These are phyloP conservation scores for Ustilago sp. DNA, from an alignment of 1,284 basidiomycete genomes.

Conservation along the genomic window DNA sequence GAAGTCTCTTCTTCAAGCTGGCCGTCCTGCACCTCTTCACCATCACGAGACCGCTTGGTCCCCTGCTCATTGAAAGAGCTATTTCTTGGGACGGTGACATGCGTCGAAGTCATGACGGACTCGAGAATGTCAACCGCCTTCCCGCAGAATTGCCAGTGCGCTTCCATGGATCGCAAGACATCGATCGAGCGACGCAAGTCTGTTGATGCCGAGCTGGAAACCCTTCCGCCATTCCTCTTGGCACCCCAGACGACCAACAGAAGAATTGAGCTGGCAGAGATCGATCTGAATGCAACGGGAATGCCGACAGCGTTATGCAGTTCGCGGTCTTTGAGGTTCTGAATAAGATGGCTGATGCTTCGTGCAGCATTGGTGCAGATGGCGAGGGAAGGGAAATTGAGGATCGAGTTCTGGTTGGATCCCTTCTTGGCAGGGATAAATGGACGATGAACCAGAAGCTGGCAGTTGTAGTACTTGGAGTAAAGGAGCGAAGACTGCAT, in stretches of 20 bases:
- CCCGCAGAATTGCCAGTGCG: slow-evolving; percentile 53
- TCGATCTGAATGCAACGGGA: slow-evolving; percentile 31
- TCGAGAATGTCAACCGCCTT: slow-evolving; percentile 51
- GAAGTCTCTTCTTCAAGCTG: slow-evolving; percentile 8
- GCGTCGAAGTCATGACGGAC: slow-evolving; percentile 45
- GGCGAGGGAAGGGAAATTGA: slow-evolving; percentile 65
- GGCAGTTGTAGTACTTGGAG: slow-evolving; percentile 59
- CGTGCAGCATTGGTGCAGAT: slow-evolving; percentile 65
- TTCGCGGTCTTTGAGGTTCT: slow-evolving; percentile 44
- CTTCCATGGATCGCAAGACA: slow-evolving; percentile 48
- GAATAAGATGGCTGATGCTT: slow-evolving; percentile 55
- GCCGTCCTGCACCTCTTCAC: slow-evolving; percentile 19
- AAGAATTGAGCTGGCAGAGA: slow-evolving; percentile 49
- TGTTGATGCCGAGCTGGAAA: slow-evolving; percentile 50
- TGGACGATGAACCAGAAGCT: slow-evolving; percentile 63
- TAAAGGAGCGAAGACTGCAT: slow-evolving; percentile 56
- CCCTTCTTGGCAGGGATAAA: slow-evolving; percentile 60
- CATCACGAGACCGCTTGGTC: slow-evolving; percentile 34
- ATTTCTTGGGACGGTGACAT: slow-evolving; percentile 29
- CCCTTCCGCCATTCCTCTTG: slow-evolving; percentile 48
- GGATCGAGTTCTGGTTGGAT: slow-evolving; percentile 36
- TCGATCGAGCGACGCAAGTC: slow-evolving; percentile 59
- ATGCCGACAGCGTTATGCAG: slow-evolving; percentile 34
- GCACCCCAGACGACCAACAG: slow-evolving; percentile 59
- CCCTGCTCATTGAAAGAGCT: slow-evolving; percentile 34